Evolutionary conservation across 2,329 filamentous ascomycete species (phyloP).

Genomic region (Diaporthe ampelina): DNA sequence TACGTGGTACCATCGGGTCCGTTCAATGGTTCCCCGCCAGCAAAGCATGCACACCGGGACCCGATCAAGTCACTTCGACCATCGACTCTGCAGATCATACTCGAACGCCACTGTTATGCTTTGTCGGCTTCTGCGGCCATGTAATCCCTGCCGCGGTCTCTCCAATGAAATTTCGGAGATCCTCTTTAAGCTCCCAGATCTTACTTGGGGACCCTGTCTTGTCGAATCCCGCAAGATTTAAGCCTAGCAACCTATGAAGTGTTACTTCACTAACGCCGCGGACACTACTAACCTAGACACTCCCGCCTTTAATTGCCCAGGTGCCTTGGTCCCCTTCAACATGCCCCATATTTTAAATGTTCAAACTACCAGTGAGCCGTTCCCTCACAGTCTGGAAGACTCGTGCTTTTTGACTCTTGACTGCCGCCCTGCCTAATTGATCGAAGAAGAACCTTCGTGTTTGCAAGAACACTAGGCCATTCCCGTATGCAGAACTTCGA

Average conservation of each 20-base stretch:
- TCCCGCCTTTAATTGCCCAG: not conserved
- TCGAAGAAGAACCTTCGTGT: not conserved
- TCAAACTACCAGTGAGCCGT: too few relatives aligned
- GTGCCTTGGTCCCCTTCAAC: not conserved
- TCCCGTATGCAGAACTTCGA: not conserved
- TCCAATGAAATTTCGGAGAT: not conserved
- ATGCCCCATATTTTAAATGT: not conserved
- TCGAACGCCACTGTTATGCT: conserved; percentile 4
- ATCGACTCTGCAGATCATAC: conserved; percentile 3
- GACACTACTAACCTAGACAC: not conserved
- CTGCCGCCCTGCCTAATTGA: not conserved
- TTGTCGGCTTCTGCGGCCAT: conserved; percentile 1
- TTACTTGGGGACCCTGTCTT: not conserved
- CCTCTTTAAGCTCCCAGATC: not conserved
- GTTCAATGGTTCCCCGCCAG: not conserved
- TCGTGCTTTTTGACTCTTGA: not conserved
- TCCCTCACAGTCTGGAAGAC: not conserved
- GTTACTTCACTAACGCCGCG: not conserved
- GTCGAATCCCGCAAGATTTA: too few relatives aligned
- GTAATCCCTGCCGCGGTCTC: not conserved
- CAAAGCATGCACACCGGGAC: not conserved
- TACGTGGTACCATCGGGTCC: not conserved
- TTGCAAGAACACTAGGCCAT: not conserved
- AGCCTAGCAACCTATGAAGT: not conserved
- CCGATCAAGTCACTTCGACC: not conserved